These are phyloP conservation scores for Medicago arabica DNA, from an alignment of 306 rosid species.

Conservation along the genomic window DNA sequence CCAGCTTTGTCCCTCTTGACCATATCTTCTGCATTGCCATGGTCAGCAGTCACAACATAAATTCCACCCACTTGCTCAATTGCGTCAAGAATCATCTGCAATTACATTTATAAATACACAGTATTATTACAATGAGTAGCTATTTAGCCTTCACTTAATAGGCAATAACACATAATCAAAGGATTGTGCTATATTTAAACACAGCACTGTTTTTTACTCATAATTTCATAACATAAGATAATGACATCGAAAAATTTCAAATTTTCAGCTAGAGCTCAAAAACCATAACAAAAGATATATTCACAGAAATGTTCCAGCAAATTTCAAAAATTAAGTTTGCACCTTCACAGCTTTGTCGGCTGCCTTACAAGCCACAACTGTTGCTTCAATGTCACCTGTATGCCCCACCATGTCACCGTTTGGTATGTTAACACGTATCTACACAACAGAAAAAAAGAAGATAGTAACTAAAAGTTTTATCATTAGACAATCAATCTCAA, in stretches of 20 bases:
- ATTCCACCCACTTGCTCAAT: slow-evolving; percentile 95
- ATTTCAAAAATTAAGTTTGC: slow-evolving; percentile 38
- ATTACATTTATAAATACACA: slow-evolving; percentile 14
- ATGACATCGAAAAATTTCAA: neutral
- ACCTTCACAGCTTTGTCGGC: slow-evolving; percentile 97
- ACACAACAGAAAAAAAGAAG: slow-evolving; percentile 26
- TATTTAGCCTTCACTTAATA: slow-evolving; percentile 9
- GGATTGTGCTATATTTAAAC: neutral
- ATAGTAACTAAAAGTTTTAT: slow-evolving; percentile 30
- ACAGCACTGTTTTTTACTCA: neutral
- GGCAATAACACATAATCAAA: slow-evolving; percentile 10
- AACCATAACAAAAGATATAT: neutral
- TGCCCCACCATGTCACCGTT: slow-evolving; percentile 99
- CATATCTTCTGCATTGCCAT: slow-evolving; percentile 99
- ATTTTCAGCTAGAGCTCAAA: neutral
- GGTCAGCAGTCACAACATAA: slow-evolving; percentile 97
- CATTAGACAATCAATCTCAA: slow-evolving; percentile 1
- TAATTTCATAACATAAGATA: too few relatives aligned
- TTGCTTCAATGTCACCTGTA: slow-evolving; percentile 86
- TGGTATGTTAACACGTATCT: slow-evolving; percentile 97
- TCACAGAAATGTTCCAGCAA: slow-evolving; percentile 8
- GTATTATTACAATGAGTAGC: neutral
- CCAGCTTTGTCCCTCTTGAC: slow-evolving; percentile 92
- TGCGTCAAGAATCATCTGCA: slow-evolving; percentile 91
- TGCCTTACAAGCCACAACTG: slow-evolving; percentile 97